Base-by-base conservation (phyloP, 2,329 filamentous ascomycete genomes). In the Neofusicoccum cordaticola region DNA sequence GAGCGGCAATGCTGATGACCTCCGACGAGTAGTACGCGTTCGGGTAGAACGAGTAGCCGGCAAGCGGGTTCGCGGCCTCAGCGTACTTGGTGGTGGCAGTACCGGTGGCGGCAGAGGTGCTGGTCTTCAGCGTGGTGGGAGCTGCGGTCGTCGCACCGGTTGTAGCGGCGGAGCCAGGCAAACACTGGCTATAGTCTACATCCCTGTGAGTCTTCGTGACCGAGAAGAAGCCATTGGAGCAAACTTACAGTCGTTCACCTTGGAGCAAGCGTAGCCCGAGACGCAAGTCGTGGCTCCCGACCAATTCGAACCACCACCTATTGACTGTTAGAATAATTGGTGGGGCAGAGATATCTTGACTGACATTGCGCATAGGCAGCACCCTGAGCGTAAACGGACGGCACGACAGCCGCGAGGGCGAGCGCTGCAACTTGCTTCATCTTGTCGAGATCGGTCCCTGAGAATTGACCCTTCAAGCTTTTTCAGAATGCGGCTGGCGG, bases 1-100 rank as follows among this genome's bases (percentile, higher is more conserved):
- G 88, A 19, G 90, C 83, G 7, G 89, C 89, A 17, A 83, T 76
- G 41, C 73, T 81, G 63, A 80, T 79, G 41, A 85, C 79, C 68
- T 85, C 82, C 3, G 82, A 82, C 3, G 82, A 77, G 71, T 85
- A 85, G 73, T 82, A 84, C 2, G 81, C 77, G 68, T 85, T 85
- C 35, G 78, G 80, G 66, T 84, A 85, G 52, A 83, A 78, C 66
- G 81, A 75, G 65, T 81, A 79, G 19, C 82, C 82, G 9, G 75
- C 74, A 65, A 84, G 83, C 0, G 82, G 81, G 69, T 85, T 85
- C 5, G 66, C 67, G 34, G 70, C 64, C 27, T 67, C 58, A 8
- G 63, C 44, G 50, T 50, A 34, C n/a, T 57, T 15, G 34, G 66
- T 65, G 15, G 68, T 67, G 39, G 41, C 62, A 12, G 53, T 58